Base-by-base conservation (phyloP, 805 yeast genomes). In the Lipomyces japonicus region DNA sequence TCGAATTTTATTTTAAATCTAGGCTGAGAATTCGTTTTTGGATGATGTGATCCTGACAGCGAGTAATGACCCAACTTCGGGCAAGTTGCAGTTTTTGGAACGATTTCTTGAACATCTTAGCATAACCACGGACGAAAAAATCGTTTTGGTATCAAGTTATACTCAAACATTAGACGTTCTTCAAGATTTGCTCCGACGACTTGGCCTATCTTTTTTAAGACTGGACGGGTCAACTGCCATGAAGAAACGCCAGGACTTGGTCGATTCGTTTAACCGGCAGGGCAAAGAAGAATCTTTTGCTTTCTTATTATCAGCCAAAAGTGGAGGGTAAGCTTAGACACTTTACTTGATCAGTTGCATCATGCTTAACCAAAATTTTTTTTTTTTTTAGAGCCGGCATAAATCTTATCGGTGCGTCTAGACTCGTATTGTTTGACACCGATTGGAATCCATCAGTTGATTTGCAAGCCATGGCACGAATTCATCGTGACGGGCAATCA, bases 371-470 rank as follows among this genome's bases (percentile, higher is more conserved):
- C n/a, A n/a, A n/a, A n/a, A n/a, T n/a, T n/a, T n/a, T 10, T 24
- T 25, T n/a, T 42, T 10, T 19, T 12, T 23, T 2, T 26, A 52
- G 59, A 0, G 82, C 85, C 52, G 98, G 98, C 0, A 71, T 93
- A 37, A 93, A 93, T 62, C 71, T 93, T 30, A 77, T 86, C 30
- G 98, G 97, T 0, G 98, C 95, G 0, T 86, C 95, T 0, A 70
- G 97, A 24, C 69, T 93, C 36, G 75, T 93, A 3, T 69, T 93
- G 21, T 84, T 86, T 63, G 98, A 93, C 64, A 87, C 93, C 57
- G 97, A 93, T 63, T 93, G 98, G 98, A 93, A 93, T 57, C 98
- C 98, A 0, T 80, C 96, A 0, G 75, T 83, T 10, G 98, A 93
- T 63, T 66, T 85, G 30, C 98, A 93, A 65, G 95, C 97, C 0